Evolutionary conservation across 192 early-diverging fungal genomes (phyloP).

Genomic region (Hyaloraphidium curvatum): DNA sequence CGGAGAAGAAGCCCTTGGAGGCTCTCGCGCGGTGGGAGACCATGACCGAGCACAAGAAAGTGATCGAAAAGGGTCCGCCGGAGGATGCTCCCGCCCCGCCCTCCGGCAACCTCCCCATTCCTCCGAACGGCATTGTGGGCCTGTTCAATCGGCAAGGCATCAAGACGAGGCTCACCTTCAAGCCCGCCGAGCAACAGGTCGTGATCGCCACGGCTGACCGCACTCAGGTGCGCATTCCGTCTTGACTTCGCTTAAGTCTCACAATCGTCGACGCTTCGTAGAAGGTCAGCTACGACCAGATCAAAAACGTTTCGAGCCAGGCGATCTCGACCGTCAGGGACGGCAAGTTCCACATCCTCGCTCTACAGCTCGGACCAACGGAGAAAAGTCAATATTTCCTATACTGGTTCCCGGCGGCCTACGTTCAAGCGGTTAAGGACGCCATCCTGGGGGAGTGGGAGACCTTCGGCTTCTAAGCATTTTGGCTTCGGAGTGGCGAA

Average conservation of each 20-base stretch:
- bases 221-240: neutral
- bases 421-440: conserved; percentile 2
- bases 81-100: neutral
- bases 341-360: neutral
- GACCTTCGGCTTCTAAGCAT: neutral
- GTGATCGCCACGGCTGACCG: neutral
- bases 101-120: neutral
- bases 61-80: neutral
- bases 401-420: neutral
- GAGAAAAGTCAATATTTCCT: neutral
- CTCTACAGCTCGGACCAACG: neutral
- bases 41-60: neutral
- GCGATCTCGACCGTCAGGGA: neutral
- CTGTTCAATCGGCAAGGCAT: neutral
- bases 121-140: neutral
- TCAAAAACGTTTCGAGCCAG: neutral
- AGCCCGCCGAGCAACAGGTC: neutral
- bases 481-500: no score
- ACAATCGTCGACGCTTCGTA: neutral
- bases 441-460: neutral
- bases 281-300: neutral
- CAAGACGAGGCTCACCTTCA: neutral
- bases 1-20: no score
- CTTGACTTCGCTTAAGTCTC: neutral
- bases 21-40: no score